Evolutionary conservation across 202 grass and related monocot genomes (phyloP), one percentile per base, ranked within the genome.

Genomic region (Digitaria exilis): DNA sequence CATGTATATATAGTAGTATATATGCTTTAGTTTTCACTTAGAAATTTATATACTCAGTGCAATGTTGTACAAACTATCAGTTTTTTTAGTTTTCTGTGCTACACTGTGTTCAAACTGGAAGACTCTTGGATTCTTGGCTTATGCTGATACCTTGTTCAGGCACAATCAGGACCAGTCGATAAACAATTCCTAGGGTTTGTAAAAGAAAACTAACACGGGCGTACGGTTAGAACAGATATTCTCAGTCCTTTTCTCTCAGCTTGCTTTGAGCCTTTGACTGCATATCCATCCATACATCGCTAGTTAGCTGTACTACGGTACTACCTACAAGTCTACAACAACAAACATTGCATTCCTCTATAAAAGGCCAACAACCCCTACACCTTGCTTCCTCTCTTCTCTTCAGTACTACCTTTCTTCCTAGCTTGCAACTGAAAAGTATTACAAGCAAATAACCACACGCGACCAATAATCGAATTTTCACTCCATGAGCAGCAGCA

Each of bases 241-340:
- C 61, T 79, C 82, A 56, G 75, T 50, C 41, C 80, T 65, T 55
- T 79, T 49, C 73, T 49, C 73, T 8, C 66, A 29, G 18, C 60
- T 69, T 79, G 73, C 67, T 87, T 90, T 90, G 84, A 80, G 80
- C 49, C 67, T 87, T 90, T 90, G 84, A 87, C 84, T 57, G 59
- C 84, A 30, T 82, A 52, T 71, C 39, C 42, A 70, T 69, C 65
- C 49, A n/a, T n/a, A n/a, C 49, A 37, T 81, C 29, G 7, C 65
- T 56, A 71, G 46, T 22, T 81, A 25, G 30, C 50, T 54, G 39
- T 22, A 30, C 26, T 9, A 80, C 2, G n/a, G n/a, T n/a, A n/a
- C n/a, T n/a, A n/a, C n/a, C n/a, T n/a, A n/a, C n/a, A n/a, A n/a
- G n/a, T n/a, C 31, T 71, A 37, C 45, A 77, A n/a, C 29, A 75